Evolutionary conservation across 176 grass and related monocot species (phyloP), one percentile per base, ranked within the genome.

Genomic region (Juncus effusus): DNA sequence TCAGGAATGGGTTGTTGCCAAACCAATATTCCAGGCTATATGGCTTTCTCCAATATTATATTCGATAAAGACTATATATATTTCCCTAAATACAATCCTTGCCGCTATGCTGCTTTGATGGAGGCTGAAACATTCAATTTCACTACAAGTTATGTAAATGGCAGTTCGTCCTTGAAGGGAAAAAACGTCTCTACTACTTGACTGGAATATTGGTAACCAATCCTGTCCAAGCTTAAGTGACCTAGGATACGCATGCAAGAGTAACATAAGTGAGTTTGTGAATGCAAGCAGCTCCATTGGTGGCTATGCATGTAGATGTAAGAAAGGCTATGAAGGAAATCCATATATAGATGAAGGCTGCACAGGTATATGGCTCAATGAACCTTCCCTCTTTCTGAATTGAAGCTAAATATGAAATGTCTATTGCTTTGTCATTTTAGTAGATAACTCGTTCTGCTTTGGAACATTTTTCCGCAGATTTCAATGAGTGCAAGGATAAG

Each of bases 401-500:
- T 6, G 7, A 19, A 59, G 13, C 19, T 59, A 15, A 59, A 15
- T 7, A 16, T 10, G 36, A 61, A 36, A 38, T 10, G 10, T 36
- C 6, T 47, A 2, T 47, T 47, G 44, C 44, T 47, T 16, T 60
- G 28, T 15, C 9, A 28, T 60, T 60, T 8, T 7, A 3, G 15
- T 35, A 60, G 7, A 60, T 7, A 36, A 35, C 35, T 60, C 10
- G 16, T 60, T 60, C 15, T 16, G 9, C 0, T 38, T 47, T 47
- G 44, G 3, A 28, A 41, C 41, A 41, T 44, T 5, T 67, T 28
- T 67, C 28, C 49, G 42, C 42, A 67, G 63, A 67, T 67, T 35
- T 52, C 12, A 36, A 67, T 50, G 63, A 67, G 50, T 67, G 63
- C 49, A 51, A 36, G 6, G 42, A 36, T 16, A 16, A 42, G 2